A percentile compares a stretch with the other conserved stretches of the same genome.
These are phyloP conservation scores for Penicillium desertorum DNA, from an alignment of 495 filamentous ascomycete species.

Conservation along the genomic window DNA sequence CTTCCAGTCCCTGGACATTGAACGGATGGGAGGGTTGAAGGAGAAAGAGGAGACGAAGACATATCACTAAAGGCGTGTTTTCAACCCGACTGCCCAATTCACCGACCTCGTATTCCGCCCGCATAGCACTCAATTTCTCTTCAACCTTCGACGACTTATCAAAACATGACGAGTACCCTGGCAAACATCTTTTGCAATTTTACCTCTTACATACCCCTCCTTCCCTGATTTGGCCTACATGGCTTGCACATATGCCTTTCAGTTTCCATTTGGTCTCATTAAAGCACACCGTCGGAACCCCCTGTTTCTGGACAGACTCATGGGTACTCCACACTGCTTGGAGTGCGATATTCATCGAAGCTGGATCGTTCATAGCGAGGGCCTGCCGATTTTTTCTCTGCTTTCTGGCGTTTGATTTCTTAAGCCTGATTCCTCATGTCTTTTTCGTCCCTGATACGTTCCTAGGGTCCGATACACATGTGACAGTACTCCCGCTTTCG, in stretches of 20 bases:
- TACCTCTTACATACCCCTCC: conserved; percentile 27
- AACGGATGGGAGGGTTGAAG: conserved; percentile 90
- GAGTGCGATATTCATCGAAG: conserved; percentile 13
- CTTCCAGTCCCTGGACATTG: conserved; percentile 90
- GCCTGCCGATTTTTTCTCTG: conserved; percentile 31
- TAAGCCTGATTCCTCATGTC: conserved; percentile 33
- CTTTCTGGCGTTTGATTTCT: conserved; percentile 29
- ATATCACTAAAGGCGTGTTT: conserved; percentile 35
- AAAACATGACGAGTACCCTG: conserved; percentile 41
- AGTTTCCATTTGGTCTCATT: conserved; percentile 20
- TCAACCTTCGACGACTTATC: conserved; percentile 33
- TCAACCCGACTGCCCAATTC: conserved; percentile 2
- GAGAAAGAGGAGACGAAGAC: conserved; percentile 65
- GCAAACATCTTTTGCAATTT: conserved; percentile 31
- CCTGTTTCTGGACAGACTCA: conserved; percentile 4
- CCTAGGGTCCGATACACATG: conserved; percentile 43
- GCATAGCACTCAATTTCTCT: conserved; percentile 10
- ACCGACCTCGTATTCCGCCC: conserved; percentile 14
- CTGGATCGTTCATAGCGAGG: conserved; percentile 37
- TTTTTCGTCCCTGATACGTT: conserved; percentile 43
- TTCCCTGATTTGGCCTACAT: conserved; percentile 22
- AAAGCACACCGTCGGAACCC: conserved; percentile 7
- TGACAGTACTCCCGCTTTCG: conserved; percentile 15
- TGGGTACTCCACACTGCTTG: background rate
- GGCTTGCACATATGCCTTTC: conserved; percentile 41